Evolutionary conservation across 176 grass and related monocot species (phyloP).

Genomic region (Musa troglodytarum): DNA sequence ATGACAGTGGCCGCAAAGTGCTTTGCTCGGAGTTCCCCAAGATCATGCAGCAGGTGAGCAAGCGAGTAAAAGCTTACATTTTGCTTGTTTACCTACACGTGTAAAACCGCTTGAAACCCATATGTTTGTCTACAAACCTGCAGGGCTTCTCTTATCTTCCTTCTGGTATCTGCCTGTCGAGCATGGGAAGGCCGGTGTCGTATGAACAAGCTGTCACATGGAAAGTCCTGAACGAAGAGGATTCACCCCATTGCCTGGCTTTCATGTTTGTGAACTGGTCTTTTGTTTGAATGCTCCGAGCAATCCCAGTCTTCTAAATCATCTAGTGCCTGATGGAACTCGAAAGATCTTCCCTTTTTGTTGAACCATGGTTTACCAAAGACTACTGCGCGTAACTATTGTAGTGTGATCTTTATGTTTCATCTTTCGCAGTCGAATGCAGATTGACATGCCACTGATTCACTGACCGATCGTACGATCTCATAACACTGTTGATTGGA

Average conservation of each 20-base stretch:
- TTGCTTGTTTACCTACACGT: not conserved
- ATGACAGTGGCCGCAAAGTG: constrained; percentile 64
- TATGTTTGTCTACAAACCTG: not conserved
- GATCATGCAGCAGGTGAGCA: constrained; percentile 93
- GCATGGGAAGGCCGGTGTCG: constrained; percentile 73
- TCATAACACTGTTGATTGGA: too few relatives aligned
- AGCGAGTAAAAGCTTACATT: not conserved
- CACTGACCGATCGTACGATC: too few relatives aligned
- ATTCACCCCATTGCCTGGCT: constrained; percentile 58
- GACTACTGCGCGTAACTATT: not conserved
- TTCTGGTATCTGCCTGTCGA: constrained; percentile 52
- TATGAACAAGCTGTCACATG: constrained; percentile 69
- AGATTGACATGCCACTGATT: too few relatives aligned
- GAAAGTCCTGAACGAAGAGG: constrained; percentile 76
- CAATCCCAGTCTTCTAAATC: not conserved
- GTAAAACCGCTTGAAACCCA: not conserved
- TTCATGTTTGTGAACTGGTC: constrained; percentile 93
- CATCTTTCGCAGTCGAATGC: too few relatives aligned
- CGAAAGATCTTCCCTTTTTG: not conserved
- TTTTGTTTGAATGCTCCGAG: constrained; percentile 42
- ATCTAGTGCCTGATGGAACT: not conserved
- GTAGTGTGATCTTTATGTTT: too few relatives aligned
- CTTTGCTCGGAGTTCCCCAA: constrained; percentile 83
- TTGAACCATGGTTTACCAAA: not conserved
- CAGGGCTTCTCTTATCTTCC: constrained; percentile 73